Percentiles rank a stretch among this genome's conserved stretches.
These are phyloP conservation scores for Psidium guajava DNA, from an alignment of 345 rosid species.

Conservation along the genomic window DNA sequence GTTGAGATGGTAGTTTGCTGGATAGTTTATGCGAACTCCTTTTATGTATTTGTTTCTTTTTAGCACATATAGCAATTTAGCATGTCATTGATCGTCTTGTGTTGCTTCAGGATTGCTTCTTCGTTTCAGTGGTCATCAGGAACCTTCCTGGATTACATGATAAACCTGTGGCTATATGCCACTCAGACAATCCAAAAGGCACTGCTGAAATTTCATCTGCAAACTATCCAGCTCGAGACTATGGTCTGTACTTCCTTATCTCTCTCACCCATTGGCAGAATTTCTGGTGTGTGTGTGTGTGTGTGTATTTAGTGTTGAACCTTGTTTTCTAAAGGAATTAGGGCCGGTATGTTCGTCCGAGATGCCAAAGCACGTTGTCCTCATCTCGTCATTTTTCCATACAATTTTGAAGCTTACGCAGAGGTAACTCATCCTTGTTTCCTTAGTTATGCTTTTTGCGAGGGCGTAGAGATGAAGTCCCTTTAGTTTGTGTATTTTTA, in stretches of 20 bases:
- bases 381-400: constrained; percentile 70
- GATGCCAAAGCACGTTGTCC: constrained; percentile 87
- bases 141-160: constrained; percentile 56
- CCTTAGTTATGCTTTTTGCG: not conserved
- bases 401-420: constrained; percentile 84
- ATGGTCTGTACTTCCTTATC: constrained; percentile 45
- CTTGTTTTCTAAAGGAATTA: constrained; percentile 38
- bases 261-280: not conserved
- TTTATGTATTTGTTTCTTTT: not conserved
- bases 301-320: not conserved
- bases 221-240: constrained; percentile 82
- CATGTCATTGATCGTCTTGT: not conserved
- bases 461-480: not conserved
- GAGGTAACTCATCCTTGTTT: constrained; percentile 30
- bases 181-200: constrained; percentile 87
- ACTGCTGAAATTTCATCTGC: constrained; percentile 98
- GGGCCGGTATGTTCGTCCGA: constrained; percentile 92
- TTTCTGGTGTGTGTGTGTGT: not conserved
- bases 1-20: not conserved
- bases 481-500: not conserved
- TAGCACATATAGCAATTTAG: constrained; percentile 3
- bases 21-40: not conserved
- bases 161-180: constrained; percentile 87
- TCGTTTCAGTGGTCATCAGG: constrained; percentile 83
- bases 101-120: constrained; percentile 77